Evolutionary conservation across 2,329 filamentous ascomycete genomes (phyloP), one percentile per base, ranked within the genome.

Genomic region (Neonectria ditissima): DNA sequence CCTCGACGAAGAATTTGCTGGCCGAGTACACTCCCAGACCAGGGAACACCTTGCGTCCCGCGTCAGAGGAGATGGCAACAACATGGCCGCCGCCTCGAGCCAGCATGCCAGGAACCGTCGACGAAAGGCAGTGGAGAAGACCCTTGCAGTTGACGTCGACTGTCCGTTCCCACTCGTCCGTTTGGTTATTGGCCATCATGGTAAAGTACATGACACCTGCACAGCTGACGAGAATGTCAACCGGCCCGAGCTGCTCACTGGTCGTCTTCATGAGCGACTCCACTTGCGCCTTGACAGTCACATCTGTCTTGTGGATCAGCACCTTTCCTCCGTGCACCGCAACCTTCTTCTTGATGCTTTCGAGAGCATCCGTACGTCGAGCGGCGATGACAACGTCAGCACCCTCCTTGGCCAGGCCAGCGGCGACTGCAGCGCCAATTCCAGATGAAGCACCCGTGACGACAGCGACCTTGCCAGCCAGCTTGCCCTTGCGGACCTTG

Each of bases 181-280:
- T 86, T 67, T 91, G 86, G 16, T 82, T 85, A 75, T 94, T 94
- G 60, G 89, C 87, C 92, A 95, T 94, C 89, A 94, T 89, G 58
- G 92, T 94, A 79, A 89, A 95, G 81, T 95, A 95, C 92, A 95
- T 95, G 75, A 95, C 92, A 37, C 92, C 92, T 0, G 92, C 92
- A 73, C 91, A 93, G 43, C 89, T 89, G 53, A 95, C 87, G n/a
- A 95, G 85, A 55, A 94, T 92, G 75, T 95, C 92, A 47, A 94
- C 83, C 0, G 89, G 87, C 0, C 92, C 92, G 0, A 94, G 87
- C 69, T 89, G 81, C 48, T 86, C 83, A 26, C 81, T 81, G 1
- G 91, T 83, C 0, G 85, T 82, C 3, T 80, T 77, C 65, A 94
- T 82, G 4, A 95, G 87, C 0, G 84, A 83, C 69, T 91, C 87